phyloP scores from a whole-genome alignment of 352 stramenopile genomes.

The Poterioochromonas sp. region DNA sequence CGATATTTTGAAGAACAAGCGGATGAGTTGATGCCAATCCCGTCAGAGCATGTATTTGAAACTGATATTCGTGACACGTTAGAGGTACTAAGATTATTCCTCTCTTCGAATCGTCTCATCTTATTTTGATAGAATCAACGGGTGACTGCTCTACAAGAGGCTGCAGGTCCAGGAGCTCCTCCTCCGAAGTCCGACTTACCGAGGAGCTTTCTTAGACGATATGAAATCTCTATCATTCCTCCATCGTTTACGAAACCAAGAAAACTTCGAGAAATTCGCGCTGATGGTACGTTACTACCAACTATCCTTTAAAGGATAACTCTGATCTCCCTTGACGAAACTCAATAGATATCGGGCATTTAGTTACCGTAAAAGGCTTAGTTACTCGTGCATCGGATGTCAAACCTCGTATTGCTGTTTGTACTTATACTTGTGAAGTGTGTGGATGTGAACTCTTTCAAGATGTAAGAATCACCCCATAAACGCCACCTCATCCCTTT shows the following conservation, averaged over 20 bases:
- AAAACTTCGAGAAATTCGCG: conserved; percentile 34
- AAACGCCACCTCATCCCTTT: background rate
- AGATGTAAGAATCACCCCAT: conserved; percentile 45
- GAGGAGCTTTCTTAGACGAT: conserved; percentile 72
- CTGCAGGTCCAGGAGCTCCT: background rate
- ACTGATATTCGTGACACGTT: conserved; percentile 35
- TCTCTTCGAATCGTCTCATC: background rate
- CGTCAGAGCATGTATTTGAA: conserved; percentile 69
- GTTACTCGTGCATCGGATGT: conserved; percentile 96
- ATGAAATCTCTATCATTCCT: conserved; percentile 54
- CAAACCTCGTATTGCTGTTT: conserved; percentile 88
- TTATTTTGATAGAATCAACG: conserved; percentile 33
- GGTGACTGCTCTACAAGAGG: conserved; percentile 34
- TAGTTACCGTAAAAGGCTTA: conserved; percentile 94
- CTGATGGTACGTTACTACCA: conserved; percentile 27
- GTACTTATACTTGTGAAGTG: conserved; percentile 92
- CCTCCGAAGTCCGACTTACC: conserved; percentile 64
- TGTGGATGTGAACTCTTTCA: conserved; percentile 51
- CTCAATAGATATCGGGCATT: conserved; percentile 74
- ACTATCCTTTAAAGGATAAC: conserved; percentile 14
- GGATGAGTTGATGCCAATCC: conserved; percentile 50
- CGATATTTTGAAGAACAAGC: conserved; percentile 72
- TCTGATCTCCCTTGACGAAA: conserved; percentile 33
- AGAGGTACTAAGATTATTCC: background rate
- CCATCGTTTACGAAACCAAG: conserved; percentile 39